Percentiles rank a stretch among this genome's conserved stretches.
Evolutionary conservation across 2,329 filamentous ascomycete species (phyloP).

Genomic region (Zymoseptoria crescenta): DNA sequence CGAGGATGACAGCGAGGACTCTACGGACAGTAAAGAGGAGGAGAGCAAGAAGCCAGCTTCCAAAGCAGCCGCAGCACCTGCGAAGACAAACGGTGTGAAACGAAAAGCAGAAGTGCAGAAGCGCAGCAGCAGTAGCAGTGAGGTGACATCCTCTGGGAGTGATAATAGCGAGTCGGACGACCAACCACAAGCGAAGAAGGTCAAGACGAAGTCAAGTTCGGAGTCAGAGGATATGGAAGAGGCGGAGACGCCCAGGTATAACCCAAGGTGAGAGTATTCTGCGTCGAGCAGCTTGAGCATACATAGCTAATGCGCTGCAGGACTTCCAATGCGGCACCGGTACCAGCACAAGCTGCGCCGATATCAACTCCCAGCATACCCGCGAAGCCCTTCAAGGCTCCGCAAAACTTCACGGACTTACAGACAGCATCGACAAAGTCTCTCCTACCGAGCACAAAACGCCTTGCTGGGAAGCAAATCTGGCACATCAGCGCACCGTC

Average conservation of each 20-base stretch:
- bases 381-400: slow-evolving; percentile 25
- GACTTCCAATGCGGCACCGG: background rate
- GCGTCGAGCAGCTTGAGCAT: background rate
- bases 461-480: slow-evolving; percentile 62
- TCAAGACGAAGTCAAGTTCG: slow-evolving; percentile 3
- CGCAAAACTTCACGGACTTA: slow-evolving; percentile 37
- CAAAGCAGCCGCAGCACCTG: background rate
- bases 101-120: slow-evolving; percentile 18
- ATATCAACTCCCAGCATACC: slow-evolving; percentile 12
- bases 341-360: background rate
- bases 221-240: slow-evolving; percentile 7
- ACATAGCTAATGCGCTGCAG: background rate
- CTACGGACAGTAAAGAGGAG: background rate
- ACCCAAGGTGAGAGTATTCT: slow-evolving; percentile 1
- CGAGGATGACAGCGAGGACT: slow-evolving; percentile 6
- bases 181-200: slow-evolving; percentile 10
- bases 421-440: slow-evolving; percentile 41
- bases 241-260: background rate
- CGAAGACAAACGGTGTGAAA: slow-evolving; percentile 26
- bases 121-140: slow-evolving; percentile 7
- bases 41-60: slow-evolving; percentile 5
- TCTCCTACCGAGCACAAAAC: slow-evolving; percentile 44
- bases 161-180: slow-evolving; percentile 4
- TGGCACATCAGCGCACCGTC: slow-evolving; percentile 74
- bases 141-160: slow-evolving; percentile 8